Evolutionary conservation across 2,329 filamentous ascomycete species (phyloP).

Genomic region (Calonectria crousiana): DNA sequence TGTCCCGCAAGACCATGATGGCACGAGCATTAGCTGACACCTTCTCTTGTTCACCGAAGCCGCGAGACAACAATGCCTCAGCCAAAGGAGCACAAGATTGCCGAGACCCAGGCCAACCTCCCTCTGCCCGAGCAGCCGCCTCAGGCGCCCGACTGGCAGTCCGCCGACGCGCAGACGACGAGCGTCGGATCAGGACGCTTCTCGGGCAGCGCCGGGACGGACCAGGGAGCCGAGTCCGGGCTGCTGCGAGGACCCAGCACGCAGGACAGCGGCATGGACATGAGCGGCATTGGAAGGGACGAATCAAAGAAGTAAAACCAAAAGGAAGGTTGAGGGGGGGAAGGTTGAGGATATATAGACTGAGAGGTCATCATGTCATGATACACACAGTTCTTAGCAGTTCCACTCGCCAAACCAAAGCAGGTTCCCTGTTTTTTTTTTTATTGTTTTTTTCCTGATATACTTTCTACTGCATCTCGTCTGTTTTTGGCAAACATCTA

Average conservation of each 20-base stretch:
- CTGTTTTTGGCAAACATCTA: not conserved
- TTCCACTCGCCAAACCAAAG: too few relatives aligned
- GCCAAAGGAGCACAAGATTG: conserved; percentile 74
- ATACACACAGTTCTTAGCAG: too few relatives aligned
- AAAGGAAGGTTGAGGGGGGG: too few relatives aligned
- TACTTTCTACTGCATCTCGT: not conserved
- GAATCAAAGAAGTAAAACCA: conserved; percentile 48
- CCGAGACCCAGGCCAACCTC: conserved; percentile 77
- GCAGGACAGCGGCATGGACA: conserved; percentile 64
- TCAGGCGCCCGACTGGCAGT: conserved; percentile 82
- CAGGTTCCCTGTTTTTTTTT: not conserved
- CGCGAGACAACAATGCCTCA: conserved; percentile 52
- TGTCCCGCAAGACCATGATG: not conserved
- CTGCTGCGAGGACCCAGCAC: conserved; percentile 72
- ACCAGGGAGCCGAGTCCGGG: conserved; percentile 61
- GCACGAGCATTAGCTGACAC: not conserved
- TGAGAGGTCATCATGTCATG: too few relatives aligned
- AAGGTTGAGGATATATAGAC: too few relatives aligned
- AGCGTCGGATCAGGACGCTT: conserved; percentile 75
- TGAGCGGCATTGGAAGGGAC: conserved; percentile 73
- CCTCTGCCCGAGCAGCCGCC: conserved; percentile 85
- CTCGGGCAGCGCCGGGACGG: conserved; percentile 66
- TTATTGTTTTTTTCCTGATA: not conserved
- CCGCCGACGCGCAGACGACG: conserved; percentile 74
- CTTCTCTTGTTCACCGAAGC: not conserved